Base-by-base conservation (phyloP, 805 yeast species). In the Vanderwaltozyma polyspora region DNA sequence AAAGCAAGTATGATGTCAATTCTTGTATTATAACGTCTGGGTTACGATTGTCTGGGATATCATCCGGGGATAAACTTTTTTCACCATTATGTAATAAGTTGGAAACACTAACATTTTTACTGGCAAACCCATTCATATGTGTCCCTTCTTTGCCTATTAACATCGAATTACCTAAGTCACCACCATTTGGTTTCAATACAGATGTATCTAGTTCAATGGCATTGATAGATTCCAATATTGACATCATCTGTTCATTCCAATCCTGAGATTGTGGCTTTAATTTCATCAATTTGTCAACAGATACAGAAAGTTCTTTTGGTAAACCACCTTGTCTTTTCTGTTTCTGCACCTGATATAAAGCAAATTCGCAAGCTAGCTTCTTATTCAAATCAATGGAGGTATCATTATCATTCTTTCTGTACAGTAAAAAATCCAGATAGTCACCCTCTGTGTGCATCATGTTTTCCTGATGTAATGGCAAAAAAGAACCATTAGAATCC, bases 1-100 rank as follows among this genome's bases (percentile, higher is more conserved):
- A 54, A 10, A 55, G 29, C 19, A 55, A 36, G 32, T 50, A 54
- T 4, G 59, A 51, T 4, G 55, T 55, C n/a, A 55, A 31, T 21
- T 51, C 55, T 37, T 55, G 54, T 13, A 51, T 25, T 10, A 35
- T 23, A 17, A 36, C 34, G 9, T 38, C 33, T 5, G 38, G 25
- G 10, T 28, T 22, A 19, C 31, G 25, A 12, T 31, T 31, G 16
- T 28, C 38, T 25, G 32, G 30, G 14, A 25, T 26, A 17, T 25
- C 32, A 6, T 28, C 36, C 13, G 25, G 14, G 2, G 32, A 23
- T 15, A 34, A 22, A 25, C 15, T 29, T 10, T 23, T 18, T 11
- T 29, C 32, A 21, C 23, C 23, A 21, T 21, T 21, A 7, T 21
- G 10, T 21, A 21, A 21, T 10, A 21, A 21, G 10, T 21, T 21